Evolutionary conservation across 192 early-diverging fungal species (phyloP).

Genomic region (Coemansia sp.): DNA sequence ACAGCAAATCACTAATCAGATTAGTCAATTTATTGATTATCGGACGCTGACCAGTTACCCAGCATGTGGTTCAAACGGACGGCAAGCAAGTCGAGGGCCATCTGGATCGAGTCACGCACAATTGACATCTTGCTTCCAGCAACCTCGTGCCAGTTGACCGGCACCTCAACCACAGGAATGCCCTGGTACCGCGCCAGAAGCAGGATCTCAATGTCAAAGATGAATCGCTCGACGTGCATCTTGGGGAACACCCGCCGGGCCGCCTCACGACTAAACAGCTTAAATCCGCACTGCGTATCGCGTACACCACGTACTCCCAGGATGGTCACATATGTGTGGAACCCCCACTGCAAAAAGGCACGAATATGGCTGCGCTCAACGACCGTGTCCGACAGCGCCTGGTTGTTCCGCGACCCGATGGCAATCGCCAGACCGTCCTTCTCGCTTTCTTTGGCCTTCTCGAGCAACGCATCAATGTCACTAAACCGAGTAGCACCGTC

Average conservation of each 20-base stretch:
- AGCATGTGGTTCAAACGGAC: slow-evolving; percentile 83
- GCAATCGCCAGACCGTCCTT: slow-evolving; percentile 62
- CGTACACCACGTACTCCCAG: slow-evolving; percentile 84
- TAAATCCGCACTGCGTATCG: slow-evolving; percentile 99
- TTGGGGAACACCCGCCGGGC: slow-evolving; percentile 75
- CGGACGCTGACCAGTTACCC: slow-evolving; percentile 66
- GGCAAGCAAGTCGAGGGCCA: slow-evolving; percentile 85
- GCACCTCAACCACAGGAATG: slow-evolving; percentile 84
- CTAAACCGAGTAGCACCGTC: slow-evolving; percentile 93
- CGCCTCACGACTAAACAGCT: slow-evolving; percentile 79
- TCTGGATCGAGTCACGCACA: slow-evolving; percentile 80
- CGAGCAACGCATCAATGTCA: slow-evolving; percentile 69
- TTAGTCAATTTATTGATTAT: not conserved
- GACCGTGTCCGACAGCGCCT: slow-evolving; percentile 59
- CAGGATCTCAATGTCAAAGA: slow-evolving; percentile 96
- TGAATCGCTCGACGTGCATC: slow-evolving; percentile 96
- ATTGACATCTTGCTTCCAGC: slow-evolving; percentile 92
- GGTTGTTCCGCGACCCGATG: slow-evolving; percentile 89
- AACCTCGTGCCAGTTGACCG: slow-evolving; percentile 95
- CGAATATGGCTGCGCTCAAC: slow-evolving; percentile 85
- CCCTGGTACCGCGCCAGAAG: slow-evolving; percentile 69
- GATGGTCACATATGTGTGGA: slow-evolving; percentile 86
- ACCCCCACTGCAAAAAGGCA: slow-evolving; percentile 91
- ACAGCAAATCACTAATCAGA: not conserved
- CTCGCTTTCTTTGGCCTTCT: slow-evolving; percentile 29